These are phyloP conservation scores for Daldinia concentrica DNA, from an alignment of 495 filamentous ascomycete species.

Conservation along the genomic window DNA sequence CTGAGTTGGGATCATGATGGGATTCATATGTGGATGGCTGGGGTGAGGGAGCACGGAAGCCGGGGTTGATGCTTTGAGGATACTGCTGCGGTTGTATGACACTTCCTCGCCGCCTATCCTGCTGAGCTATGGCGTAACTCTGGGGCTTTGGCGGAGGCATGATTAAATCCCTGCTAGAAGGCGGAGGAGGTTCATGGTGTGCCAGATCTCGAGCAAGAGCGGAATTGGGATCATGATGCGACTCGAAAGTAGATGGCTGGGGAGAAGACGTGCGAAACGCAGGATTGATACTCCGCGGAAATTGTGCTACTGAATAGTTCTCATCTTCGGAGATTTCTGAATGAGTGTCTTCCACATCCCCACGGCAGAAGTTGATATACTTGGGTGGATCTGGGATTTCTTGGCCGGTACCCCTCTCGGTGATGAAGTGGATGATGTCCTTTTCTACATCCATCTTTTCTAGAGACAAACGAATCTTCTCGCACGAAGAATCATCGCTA, in stretches of 20 bases:
- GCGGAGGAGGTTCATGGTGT: conserved; percentile 60
- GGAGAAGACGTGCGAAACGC: conserved; percentile 92
- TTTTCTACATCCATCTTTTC: conserved; percentile 97
- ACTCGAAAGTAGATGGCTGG: conserved; percentile 80
- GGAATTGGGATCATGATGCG: conserved; percentile 84
- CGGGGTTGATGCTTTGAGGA: conserved; percentile 91
- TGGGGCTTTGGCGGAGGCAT: conserved; percentile 62
- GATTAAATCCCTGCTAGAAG: conserved; percentile 62
- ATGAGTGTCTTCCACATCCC: conserved; percentile 80
- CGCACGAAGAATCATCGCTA: conserved; percentile 96
- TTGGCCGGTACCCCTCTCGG: conserved; percentile 87
- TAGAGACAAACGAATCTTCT: conserved; percentile 93
- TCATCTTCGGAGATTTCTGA: conserved; percentile 87
- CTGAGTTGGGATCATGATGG: conserved; percentile 82
- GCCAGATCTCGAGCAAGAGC: conserved; percentile 70
- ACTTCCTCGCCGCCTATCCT: conserved; percentile 6
- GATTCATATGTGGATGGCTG: conserved; percentile 83
- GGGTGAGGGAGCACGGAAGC: conserved; percentile 74
- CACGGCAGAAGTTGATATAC: conserved; percentile 98
- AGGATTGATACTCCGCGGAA: conserved; percentile 93
- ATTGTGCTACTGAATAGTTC: conserved; percentile 91
- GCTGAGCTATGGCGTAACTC: conserved; percentile 4
- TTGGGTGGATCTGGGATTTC: conserved; percentile 97
- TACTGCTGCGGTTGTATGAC: conserved; percentile 63
- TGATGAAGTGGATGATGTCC: conserved; percentile 91